Evolutionary conservation across 1,139 yeast species (phyloP).

Genomic region (Pichia sp.): DNA sequence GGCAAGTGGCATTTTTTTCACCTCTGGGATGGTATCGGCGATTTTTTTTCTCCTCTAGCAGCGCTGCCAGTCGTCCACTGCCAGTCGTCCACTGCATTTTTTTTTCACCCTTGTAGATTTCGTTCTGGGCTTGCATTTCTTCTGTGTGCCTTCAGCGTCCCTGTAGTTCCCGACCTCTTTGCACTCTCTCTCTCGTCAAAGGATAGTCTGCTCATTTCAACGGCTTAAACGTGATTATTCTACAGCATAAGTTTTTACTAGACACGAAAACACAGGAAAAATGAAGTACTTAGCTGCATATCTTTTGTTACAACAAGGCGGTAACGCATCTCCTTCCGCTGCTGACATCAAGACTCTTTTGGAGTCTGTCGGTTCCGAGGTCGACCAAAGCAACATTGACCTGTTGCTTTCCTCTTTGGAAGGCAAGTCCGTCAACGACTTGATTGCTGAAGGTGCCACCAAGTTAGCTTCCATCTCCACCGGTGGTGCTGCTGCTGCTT

Average conservation of each 20-base stretch:
- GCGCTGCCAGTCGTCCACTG: too few species aligned
- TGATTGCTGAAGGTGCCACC: slow-evolving; percentile 92
- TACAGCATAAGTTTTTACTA: slow-evolving; percentile 15
- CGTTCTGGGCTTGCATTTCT: not conserved
- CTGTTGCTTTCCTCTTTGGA: slow-evolving; percentile 85
- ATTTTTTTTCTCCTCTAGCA: not conserved
- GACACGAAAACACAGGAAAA: slow-evolving; percentile 11
- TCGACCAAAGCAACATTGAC: slow-evolving; percentile 83
- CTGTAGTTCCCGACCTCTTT: not conserved
- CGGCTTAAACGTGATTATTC: slow-evolving; percentile 46
- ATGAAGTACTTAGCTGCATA: slow-evolving; percentile 69
- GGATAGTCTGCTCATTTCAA: slow-evolving; percentile 33
- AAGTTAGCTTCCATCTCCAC: slow-evolving; percentile 97
- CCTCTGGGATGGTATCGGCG: not conserved
- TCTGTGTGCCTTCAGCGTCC: not conserved
- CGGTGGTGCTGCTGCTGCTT: slow-evolving; percentile 84
- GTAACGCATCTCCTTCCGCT: slow-evolving; percentile 79
- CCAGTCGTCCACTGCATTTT: not conserved
- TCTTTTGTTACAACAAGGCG: slow-evolving; percentile 65
- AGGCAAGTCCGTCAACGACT: slow-evolving; percentile 89
- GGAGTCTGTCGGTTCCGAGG: slow-evolving; percentile 93
- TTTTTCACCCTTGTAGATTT: not conserved
- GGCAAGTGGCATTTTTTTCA: not conserved
- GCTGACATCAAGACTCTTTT: slow-evolving; percentile 85
- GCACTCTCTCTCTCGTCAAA: slow-evolving; percentile 15